These are phyloP conservation scores for Viridothelium virens DNA, from an alignment of 495 filamentous ascomycete genomes.

Conservation along the genomic window DNA sequence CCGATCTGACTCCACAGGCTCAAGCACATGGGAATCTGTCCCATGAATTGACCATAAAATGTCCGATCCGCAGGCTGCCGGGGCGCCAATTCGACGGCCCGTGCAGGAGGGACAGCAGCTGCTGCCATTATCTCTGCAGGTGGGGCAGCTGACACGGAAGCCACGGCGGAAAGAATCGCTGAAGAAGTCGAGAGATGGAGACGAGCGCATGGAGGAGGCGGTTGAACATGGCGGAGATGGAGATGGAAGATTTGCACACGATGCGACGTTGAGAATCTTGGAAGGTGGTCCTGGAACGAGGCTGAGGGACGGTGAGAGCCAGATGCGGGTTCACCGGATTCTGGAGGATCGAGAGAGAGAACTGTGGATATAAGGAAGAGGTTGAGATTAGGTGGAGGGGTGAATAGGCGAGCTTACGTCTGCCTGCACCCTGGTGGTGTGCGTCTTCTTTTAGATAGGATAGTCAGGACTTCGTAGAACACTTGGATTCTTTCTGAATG, in stretches of 20 bases:
- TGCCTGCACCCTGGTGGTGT: too few relatives aligned
- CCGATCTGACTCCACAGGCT: too few relatives aligned
- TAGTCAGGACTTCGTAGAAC: too few relatives aligned
- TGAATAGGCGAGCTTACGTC: too few relatives aligned
- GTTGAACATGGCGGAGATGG: not conserved
- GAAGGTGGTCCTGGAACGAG: not conserved
- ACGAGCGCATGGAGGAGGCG: not conserved
- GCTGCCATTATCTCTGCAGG: not conserved
- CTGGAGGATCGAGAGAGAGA: not conserved
- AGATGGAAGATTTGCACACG: not conserved
- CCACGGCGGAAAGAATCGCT: not conserved
- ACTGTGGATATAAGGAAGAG: not conserved
- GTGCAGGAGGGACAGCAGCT: not conserved
- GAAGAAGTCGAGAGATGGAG: not conserved
- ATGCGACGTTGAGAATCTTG: not conserved
- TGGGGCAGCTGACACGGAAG: not conserved
- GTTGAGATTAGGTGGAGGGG: not conserved
- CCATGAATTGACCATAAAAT: too few relatives aligned
- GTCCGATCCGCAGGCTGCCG: too few relatives aligned
- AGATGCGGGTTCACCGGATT: not conserved
- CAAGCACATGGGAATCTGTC: too few relatives aligned
- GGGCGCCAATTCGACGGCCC: not conserved
- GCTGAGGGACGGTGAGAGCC: not conserved
- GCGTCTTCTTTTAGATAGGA: too few relatives aligned
- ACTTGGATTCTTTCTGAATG: too few relatives aligned